Evolutionary conservation across 1,139 yeast genomes (phyloP).

Genomic region (Yamadazyma oceani): DNA sequence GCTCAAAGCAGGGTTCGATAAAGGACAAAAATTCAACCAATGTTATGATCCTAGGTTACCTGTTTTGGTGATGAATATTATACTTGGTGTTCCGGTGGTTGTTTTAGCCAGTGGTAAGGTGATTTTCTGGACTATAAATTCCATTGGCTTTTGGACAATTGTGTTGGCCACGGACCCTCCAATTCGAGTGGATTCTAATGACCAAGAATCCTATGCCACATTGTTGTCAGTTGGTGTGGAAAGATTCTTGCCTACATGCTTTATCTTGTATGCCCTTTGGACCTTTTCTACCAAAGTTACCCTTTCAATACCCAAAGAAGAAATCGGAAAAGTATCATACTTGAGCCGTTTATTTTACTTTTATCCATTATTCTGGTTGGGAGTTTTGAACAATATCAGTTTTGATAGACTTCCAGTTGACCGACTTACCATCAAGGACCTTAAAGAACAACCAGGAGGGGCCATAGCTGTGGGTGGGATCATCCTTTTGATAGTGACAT

Average conservation of each 20-base stretch:
- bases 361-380: slow-evolving; percentile 84
- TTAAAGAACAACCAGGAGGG: slow-evolving; percentile 77
- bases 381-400: slow-evolving; percentile 81
- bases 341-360: slow-evolving; percentile 61
- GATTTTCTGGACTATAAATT: slow-evolving; percentile 60
- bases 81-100: slow-evolving; percentile 61
- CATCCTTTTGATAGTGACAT: slow-evolving; percentile 40
- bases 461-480: slow-evolving; percentile 60
- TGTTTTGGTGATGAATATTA: slow-evolving; percentile 56
- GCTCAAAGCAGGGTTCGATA: slow-evolving; percentile 9
- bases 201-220: slow-evolving; percentile 53
- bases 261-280: slow-evolving; percentile 77
- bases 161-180: slow-evolving; percentile 86
- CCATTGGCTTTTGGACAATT: slow-evolving; percentile 88
- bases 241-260: slow-evolving; percentile 72
- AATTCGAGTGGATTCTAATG: slow-evolving; percentile 50
- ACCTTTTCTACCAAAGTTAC: slow-evolving; percentile 46
- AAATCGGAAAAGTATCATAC: slow-evolving; percentile 31
- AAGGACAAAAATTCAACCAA: slow-evolving; percentile 31
- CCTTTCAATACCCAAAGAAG: slow-evolving; percentile 27
- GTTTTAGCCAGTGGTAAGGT: slow-evolving; percentile 54
- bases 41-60: slow-evolving; percentile 68
- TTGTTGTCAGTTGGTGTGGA: slow-evolving; percentile 71
- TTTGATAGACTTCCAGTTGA: slow-evolving; percentile 89
- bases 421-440: slow-evolving; percentile 68